These are phyloP conservation scores for Candida schatavii DNA, from an alignment of 805 yeast species.

Conservation along the genomic window DNA sequence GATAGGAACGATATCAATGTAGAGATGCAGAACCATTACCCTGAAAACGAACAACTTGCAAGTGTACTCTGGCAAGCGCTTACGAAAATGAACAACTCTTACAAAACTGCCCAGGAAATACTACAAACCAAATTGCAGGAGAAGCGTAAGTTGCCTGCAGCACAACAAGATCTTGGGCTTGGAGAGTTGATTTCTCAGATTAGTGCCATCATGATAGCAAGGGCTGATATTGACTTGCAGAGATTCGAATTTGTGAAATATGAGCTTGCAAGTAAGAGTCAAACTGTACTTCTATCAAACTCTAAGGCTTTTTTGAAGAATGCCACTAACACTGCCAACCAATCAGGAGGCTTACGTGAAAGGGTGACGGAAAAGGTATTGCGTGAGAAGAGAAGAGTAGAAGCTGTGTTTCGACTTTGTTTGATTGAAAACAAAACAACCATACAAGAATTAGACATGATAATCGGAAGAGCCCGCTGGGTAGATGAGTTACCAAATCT, in stretches of 20 bases:
- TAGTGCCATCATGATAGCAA: conserved; percentile 43
- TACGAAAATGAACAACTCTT: conserved; percentile 31
- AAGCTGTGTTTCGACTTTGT: conserved; percentile 46
- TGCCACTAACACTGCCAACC: conserved; percentile 43
- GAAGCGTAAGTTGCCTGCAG: conserved; percentile 13
- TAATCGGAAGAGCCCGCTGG: conserved; percentile 33
- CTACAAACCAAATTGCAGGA: conserved; percentile 19
- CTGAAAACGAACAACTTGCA: conserved; percentile 9
- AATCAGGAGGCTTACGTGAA: conserved; percentile 52
- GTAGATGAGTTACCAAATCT: conserved; percentile 21
- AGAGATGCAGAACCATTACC: background rate
- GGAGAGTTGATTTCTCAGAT: conserved; percentile 35
- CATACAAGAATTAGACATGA: conserved; percentile 25
- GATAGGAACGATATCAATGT: conserved; percentile 29
- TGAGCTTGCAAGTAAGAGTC: conserved; percentile 29
- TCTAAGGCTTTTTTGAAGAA: conserved; percentile 43
- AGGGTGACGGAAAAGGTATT: conserved; percentile 39
- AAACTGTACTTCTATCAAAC: conserved; percentile 33
- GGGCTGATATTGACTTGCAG: conserved; percentile 53
- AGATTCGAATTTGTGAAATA: conserved; percentile 33
- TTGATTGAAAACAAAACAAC: conserved; percentile 39
- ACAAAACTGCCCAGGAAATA: conserved; percentile 39
- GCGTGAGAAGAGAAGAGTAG: conserved; percentile 41
- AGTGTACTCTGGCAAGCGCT: conserved; percentile 39
- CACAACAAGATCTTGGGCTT: conserved; percentile 18